Evolutionary conservation across 805 yeast species (phyloP), one percentile per base, ranked within the genome.

Genomic region (Candida arabinofermentans): DNA sequence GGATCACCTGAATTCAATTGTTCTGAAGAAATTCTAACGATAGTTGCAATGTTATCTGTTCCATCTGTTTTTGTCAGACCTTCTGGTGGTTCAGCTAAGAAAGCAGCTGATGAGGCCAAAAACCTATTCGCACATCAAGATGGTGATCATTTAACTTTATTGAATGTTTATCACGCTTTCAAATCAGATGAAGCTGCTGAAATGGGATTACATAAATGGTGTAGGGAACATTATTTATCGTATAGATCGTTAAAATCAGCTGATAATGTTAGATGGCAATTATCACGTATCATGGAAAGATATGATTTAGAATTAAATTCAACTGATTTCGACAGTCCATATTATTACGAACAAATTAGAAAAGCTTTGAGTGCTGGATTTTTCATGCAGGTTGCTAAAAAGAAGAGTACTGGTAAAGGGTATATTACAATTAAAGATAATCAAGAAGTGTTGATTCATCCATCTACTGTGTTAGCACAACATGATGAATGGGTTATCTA

Each of bases 301-400:
- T 75, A 81, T 56, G 93, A 86, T 54, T 66, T 91, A 43, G 86
- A 81, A 43, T 65, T 93, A 41, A 72, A 75, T 44, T 77, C 88
- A 36, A 82, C 88, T 2, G 81, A 84, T 31, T 75, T 66, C 47
- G 84, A 77, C 22, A 82, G 80, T 55, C 77, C 76, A 39, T 58
- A 61, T 32, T 89, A 86, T 66, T 83, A 81, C 63, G 81, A 76
- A 53, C 84, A 87, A 55, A 81, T 93, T 49, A 75, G 95, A 43
- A 86, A 84, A 62, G 96, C 98, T 0, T 66, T 93, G 44, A 75
- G 87, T 4, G 77, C 87, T n/a, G 99, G 99, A 2, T 90, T 89
- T 64, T 93, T 93, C 71, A 90, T 93, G 98, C 99, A 93, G 69
- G 95, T 86, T 41, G 98, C 97, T 26, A 93, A 90, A 69, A 87